phyloP scores from a whole-genome alignment of 306 rosid genomes.

The Adenanthera pavonina region DNA sequence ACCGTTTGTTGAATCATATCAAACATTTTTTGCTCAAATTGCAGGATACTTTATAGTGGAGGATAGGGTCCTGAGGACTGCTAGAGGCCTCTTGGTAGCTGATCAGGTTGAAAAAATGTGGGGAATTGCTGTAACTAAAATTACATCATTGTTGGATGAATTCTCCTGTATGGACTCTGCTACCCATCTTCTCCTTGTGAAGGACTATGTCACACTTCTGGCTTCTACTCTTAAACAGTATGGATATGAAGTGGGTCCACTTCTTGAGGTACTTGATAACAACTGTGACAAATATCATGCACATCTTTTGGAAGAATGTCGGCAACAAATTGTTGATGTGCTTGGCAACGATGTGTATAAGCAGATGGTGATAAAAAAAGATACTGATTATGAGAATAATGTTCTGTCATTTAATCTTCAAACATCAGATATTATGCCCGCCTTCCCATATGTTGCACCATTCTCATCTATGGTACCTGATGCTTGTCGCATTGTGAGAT shows the following conservation, averaged over 20 bases:
- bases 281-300: slow-evolving; percentile 73
- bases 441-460: slow-evolving; percentile 83
- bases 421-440: slow-evolving; percentile 78
- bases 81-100: slow-evolving; percentile 62
- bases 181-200: slow-evolving; percentile 83
- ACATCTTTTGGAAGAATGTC: slow-evolving; percentile 79
- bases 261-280: slow-evolving; percentile 72
- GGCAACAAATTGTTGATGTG: slow-evolving; percentile 55
- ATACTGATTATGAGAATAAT: slow-evolving; percentile 71
- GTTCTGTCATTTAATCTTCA: slow-evolving; percentile 77
- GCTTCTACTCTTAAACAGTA: slow-evolving; percentile 74
- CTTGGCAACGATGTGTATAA: slow-evolving; percentile 71
- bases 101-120: slow-evolving; percentile 85
- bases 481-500: slow-evolving; percentile 74
- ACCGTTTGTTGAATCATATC: slow-evolving; percentile 81
- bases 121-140: slow-evolving; percentile 73
- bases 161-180: slow-evolving; percentile 81
- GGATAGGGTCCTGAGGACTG: slow-evolving; percentile 85
- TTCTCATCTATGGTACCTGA: slow-evolving; percentile 92
- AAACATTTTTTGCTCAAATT: slow-evolving; percentile 85
- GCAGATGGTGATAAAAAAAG: slow-evolving; percentile 87
- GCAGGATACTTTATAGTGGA: slow-evolving; percentile 91
- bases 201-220: slow-evolving; percentile 90
- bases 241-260: slow-evolving; percentile 74
- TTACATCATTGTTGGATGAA: slow-evolving; percentile 66